Evolutionary conservation across 805 yeast genomes (phyloP).

Genomic region (Cyberlindnera meyerae): DNA sequence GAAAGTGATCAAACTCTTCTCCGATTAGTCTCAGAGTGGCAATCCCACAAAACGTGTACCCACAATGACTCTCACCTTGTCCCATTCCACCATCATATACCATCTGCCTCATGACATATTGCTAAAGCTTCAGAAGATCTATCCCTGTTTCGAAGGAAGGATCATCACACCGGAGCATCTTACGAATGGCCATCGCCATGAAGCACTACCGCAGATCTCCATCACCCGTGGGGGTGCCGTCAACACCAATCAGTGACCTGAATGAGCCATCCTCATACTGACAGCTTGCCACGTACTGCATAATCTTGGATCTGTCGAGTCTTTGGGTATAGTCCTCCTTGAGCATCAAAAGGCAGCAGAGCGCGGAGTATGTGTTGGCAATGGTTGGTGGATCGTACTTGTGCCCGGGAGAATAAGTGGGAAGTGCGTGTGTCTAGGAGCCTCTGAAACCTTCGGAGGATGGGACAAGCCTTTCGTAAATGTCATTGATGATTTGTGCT

Average conservation of each 20-base stretch:
- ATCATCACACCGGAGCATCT: slow-evolving; percentile 34
- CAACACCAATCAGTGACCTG: slow-evolving; percentile 34
- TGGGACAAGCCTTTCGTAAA: slow-evolving; percentile 43
- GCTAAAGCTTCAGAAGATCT: slow-evolving; percentile 35
- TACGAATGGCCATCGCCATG: slow-evolving; percentile 62
- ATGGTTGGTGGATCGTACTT: slow-evolving; percentile 58
- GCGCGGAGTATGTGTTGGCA: slow-evolving; percentile 73
- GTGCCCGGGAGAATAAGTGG: slow-evolving; percentile 2
- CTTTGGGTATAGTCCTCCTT: slow-evolving; percentile 36
- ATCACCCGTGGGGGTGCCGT: slow-evolving; percentile 46
- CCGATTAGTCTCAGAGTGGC: slow-evolving; percentile 47
- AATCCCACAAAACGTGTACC: slow-evolving; percentile 80
- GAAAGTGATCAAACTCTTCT: slow-evolving; percentile 18
- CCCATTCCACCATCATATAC: slow-evolving; percentile 73
- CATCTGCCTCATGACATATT: slow-evolving; percentile 33
- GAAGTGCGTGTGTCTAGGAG: slow-evolving; percentile 40
- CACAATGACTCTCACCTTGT: slow-evolving; percentile 73
- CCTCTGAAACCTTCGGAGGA: slow-evolving; percentile 52
- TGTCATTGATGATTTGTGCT: slow-evolving; percentile 33
- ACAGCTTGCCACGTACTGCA: slow-evolving; percentile 52
- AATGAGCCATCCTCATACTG: slow-evolving; percentile 62
- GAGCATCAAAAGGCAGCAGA: slow-evolving; percentile 51
- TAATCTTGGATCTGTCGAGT: slow-evolving; percentile 39
- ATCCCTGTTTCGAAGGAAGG: slow-evolving; percentile 32
- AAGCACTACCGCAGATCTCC: slow-evolving; percentile 70